Evolutionary conservation across 257 asterid genomes (phyloP).

Genomic region (Datura wrightii): DNA sequence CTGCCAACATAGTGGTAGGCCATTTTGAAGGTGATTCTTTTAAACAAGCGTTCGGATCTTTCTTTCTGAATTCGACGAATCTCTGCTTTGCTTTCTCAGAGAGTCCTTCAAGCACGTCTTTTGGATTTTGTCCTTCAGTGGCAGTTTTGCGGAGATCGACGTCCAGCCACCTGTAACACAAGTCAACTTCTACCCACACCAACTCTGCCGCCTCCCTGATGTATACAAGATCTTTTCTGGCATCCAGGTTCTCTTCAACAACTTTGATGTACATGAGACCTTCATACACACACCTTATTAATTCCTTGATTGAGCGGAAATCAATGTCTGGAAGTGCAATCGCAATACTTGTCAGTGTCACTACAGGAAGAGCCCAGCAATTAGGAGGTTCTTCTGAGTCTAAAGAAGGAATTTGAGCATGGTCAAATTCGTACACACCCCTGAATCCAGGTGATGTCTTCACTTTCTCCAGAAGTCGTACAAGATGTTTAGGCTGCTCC

Average conservation of each 20-base stretch:
- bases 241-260: conserved; percentile 35
- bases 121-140: conserved; percentile 5
- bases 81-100: conserved; percentile 34
- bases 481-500: conserved; percentile 63
- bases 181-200: conserved; percentile 38
- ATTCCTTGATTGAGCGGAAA: neutral
- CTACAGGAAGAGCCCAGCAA: conserved; percentile 95
- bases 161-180: conserved; percentile 37
- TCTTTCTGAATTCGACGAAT: conserved; percentile 27
- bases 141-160: conserved; percentile 27
- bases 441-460: conserved; percentile 51
- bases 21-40: conserved; percentile 39
- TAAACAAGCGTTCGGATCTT: neutral
- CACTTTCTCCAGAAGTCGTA: conserved; percentile 55
- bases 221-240: neutral
- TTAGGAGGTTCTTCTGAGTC: conserved; percentile 69
- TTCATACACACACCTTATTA: conserved; percentile 34
- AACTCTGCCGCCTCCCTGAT: conserved; percentile 34
- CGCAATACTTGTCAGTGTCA: conserved; percentile 50
- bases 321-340: conserved; percentile 41
- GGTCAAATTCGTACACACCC: conserved; percentile 69
- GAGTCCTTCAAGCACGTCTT: conserved; percentile 30
- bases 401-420: conserved; percentile 56
- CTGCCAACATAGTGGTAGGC: conserved; percentile 36
- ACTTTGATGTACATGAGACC: conserved; percentile 35